Evolutionary conservation across 2,329 filamentous ascomycete genomes (phyloP), one percentile per base, ranked within the genome.

Genomic region (Beauveria bassiana): DNA sequence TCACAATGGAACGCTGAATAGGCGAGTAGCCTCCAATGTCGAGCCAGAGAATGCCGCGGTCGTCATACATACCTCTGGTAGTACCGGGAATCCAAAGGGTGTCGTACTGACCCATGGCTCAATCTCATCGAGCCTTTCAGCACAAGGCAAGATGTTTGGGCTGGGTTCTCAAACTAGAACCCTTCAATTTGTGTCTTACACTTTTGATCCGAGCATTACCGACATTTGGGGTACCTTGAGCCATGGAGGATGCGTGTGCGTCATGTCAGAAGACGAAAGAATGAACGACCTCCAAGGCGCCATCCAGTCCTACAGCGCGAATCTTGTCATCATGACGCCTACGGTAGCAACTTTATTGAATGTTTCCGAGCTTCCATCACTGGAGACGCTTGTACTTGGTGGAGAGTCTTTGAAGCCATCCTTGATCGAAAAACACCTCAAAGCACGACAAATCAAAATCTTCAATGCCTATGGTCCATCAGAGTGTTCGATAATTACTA

Each of bases 401-500:
- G 45, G 45, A 7, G 45, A 46, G 20, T 3, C 45, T 12, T 3
- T 46, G 45, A 64, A 59, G n/a, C 34, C 68, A 40, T 40, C 64
- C 12, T 56, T 67, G n/a, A 63, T 61, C 22, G 66, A 66, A 20
- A 65, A 69, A 31, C 62, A 61, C 53, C 72, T 77, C 71, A 73
- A 71, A 26, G 69, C 70, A 46, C 18, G 22, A 65, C 40, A 72
- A 67, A 65, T 69, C 73, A 26, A 68, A 70, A 66, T 75, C 50
- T 62, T 74, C 61, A 76, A 77, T 66, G 73, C 68, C 0, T 78
- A 76, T 59, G 76, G 76, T 0, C 76, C 76, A 43, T 75, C 75
- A 5, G 76, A 78, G 68, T 68, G 68, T 51, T 71, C 72, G 43
- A 71, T 77, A 14, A 42, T 40, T 45, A 40, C 43, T 22, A 55